These are phyloP conservation scores for Miamiensis avidus DNA, from an alignment of 169 alveolate genomes.

Conservation along the genomic window DNA sequence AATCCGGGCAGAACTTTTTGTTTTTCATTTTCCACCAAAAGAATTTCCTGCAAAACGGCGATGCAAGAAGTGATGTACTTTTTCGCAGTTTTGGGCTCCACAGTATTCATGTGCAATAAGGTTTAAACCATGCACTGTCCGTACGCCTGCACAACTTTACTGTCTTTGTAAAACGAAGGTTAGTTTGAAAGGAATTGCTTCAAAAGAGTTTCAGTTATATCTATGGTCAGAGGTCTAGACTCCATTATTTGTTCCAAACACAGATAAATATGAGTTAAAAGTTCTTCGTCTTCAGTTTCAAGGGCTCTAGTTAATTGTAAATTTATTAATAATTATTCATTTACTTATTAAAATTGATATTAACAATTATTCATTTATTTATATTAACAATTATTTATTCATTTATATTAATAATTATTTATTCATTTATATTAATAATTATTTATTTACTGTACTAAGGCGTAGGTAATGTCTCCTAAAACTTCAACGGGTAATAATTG, in stretches of 20 bases:
- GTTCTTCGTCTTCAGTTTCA: background rate
- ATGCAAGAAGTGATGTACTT: conserved; percentile 9
- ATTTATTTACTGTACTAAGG: background rate
- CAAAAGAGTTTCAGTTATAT: conserved; percentile 5
- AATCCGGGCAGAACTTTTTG: background rate
- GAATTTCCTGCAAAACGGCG: conserved; percentile 15
- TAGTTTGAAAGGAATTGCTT: conserved; percentile 15
- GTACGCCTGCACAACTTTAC: conserved; percentile 12
- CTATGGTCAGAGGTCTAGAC: background rate
- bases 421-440: too few relatives aligned
- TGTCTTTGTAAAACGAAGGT: conserved; percentile 10
- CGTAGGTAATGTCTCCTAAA: background rate
- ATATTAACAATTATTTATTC: too few relatives aligned
- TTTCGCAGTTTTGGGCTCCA: background rate
- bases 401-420: too few relatives aligned
- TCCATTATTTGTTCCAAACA: background rate
- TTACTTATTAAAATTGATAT: background rate
- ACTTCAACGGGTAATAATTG: background rate
- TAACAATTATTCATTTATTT: background rate
- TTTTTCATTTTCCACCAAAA: conserved; percentile 6
- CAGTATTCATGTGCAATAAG: conserved; percentile 6
- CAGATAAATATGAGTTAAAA: background rate
- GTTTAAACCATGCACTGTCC: conserved; percentile 19
- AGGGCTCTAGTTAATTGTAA: background rate
- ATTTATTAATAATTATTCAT: too few relatives aligned